Conservation (phyloP, 2,329 filamentous ascomycete species). For the Epichloe hybrida region DNA sequence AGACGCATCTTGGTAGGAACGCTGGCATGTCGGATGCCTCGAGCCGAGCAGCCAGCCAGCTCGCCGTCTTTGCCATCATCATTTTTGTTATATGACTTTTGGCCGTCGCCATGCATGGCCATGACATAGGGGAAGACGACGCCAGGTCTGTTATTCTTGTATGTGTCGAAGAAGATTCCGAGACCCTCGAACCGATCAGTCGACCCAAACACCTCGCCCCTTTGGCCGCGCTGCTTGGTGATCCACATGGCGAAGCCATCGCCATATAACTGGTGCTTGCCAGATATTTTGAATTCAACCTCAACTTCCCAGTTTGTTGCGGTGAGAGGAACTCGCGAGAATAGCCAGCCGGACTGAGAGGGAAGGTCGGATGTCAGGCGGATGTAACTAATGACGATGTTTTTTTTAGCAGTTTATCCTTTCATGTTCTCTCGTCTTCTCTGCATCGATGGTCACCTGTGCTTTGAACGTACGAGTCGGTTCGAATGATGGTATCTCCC, state of each 20-base stretch:
- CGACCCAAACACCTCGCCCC: conserved; percentile 77
- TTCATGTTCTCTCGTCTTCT: not conserved
- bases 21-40: conserved; percentile 69
- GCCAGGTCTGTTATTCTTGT: conserved; percentile 97
- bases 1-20: conserved; percentile 75
- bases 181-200: conserved; percentile 85
- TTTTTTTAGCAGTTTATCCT: not conserved
- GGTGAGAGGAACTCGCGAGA: conserved; percentile 84
- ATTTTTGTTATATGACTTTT: conserved; percentile 79
- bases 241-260: conserved; percentile 98
- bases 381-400: conserved; percentile 54
- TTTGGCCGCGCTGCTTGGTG: conserved; percentile 75
- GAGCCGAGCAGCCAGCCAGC: conserved; percentile 85
- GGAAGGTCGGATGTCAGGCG: conserved; percentile 82
- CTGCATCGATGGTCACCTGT: not conserved
- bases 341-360: conserved; percentile 86
- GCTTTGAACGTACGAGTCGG: conserved; percentile 43
- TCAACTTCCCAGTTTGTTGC: conserved; percentile 99
- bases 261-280: conserved; percentile 78
- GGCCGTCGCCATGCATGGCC: conserved; percentile 92
- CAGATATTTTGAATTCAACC: conserved; percentile 88
- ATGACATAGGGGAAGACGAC: conserved; percentile 95
- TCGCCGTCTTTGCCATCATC: conserved; percentile 91
- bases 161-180: conserved; percentile 93
- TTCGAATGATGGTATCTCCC: conserved; percentile 81